Conservation (phyloP, 1,284 basidiomycete genomes). For the Somion occarium region DNA sequence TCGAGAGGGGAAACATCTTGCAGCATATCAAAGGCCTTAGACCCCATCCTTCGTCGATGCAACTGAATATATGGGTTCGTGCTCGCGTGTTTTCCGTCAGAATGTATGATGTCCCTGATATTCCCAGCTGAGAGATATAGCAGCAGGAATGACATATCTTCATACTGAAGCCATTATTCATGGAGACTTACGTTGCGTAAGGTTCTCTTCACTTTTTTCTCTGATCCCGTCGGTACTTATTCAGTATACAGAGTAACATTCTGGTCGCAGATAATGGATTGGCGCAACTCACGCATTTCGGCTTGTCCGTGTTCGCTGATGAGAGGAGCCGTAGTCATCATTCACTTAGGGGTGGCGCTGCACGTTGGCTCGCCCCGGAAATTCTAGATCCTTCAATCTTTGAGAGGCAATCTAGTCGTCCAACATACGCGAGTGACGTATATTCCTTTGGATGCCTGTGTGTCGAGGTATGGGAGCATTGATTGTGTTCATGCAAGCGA, state of each 20-base stretch:
- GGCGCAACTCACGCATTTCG: conserved; percentile 2
- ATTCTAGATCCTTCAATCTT: not conserved
- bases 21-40: too few relatives aligned
- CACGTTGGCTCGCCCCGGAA: conserved; percentile 1
- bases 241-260: conserved; percentile 4
- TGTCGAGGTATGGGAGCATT: conserved; percentile 3
- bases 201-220: not conserved
- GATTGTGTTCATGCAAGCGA: not conserved
- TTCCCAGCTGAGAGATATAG: conserved; percentile 5
- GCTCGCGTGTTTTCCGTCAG: not conserved
- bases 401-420: not conserved
- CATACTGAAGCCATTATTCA: conserved; percentile 9
- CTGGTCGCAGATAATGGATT: conserved; percentile 1
- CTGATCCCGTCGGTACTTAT: not conserved
- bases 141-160: conserved; percentile 9
- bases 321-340: not conserved
- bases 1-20: conserved; percentile 4
- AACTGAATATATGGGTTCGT: not conserved
- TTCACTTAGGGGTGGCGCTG: not conserved
- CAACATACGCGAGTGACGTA: conserved; percentile 1
- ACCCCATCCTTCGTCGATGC: not conserved
- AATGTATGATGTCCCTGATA: not conserved
- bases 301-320: not conserved
- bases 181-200: conserved; percentile 11
- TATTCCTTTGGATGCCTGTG: conserved; percentile 3